Base-by-base conservation (phyloP, 2,329 filamentous ascomycete genomes). In the Penicillium sp. region DNA sequence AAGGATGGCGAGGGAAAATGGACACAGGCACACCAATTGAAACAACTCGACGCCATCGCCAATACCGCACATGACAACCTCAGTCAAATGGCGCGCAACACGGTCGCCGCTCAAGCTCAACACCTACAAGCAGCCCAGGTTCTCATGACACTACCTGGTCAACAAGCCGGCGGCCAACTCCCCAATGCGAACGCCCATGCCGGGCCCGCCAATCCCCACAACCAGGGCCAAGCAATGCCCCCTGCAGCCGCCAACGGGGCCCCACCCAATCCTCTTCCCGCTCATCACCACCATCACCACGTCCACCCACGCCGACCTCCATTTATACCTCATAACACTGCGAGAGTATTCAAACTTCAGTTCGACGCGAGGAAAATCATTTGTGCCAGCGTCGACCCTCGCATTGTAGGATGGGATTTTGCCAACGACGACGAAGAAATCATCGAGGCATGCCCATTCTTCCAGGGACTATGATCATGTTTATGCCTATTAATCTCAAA, bases 351-450 rank as follows among this genome's bases (percentile, higher is more conserved):
- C 79, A 99, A 99, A 74, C 80, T 97, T 34, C 94, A 99, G 72
- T 99, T 97, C 63, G 94, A 99, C 69, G 90, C 92, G 1, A 84
- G 92, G 21, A 87, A 92, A 64, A 95, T 99, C 62, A 88, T 99
- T 50, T 97, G 92, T 76, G 97, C 93, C 70, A 94, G 89, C 60
- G 92, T 97, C 72, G 91, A 94, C 53, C 87, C 87, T 38, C 86
- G 88, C 14, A 97, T 99, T 67, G 91, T 97, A 0, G 94, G 92
- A 0, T 99, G 94, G 94, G 94, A 99, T 72, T 99, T 97, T 80
- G 94, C 92, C 55, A 90, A 92, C 62, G 88, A 85, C 4, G 92
- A 99, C 61, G 75, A 83, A 51, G 88, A 95, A 63, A 83, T 97
- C 49, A 84, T 90, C 51, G 87, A 90, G 68, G 89, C 88, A 6